Evolutionary conservation across 345 rosid species (phyloP).

Genomic region (Carallia pectinifolia): DNA sequence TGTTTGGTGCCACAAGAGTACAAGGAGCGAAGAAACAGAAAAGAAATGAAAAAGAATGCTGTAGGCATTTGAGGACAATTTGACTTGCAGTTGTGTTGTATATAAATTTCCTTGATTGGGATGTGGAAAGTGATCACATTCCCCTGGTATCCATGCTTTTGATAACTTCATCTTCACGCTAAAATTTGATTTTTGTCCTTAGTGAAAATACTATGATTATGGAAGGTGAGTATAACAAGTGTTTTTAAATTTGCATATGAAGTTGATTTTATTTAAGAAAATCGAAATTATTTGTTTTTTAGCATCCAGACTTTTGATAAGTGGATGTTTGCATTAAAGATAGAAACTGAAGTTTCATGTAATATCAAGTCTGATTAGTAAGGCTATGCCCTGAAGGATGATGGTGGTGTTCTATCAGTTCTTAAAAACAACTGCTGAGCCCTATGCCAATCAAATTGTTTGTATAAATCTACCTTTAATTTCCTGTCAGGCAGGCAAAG

Average conservation of each 20-base stretch:
- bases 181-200: background rate
- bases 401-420: no score
- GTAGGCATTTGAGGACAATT: background rate
- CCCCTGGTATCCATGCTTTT: background rate
- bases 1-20: background rate
- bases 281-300: no score
- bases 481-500: constrained; percentile 32
- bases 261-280: background rate
- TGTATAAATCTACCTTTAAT: background rate
- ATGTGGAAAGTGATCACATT: background rate
- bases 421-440: no score
- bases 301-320: no score
- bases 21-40: background rate
- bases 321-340: no score
- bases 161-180: background rate
- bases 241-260: no score
- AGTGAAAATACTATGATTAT: background rate
- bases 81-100: background rate
- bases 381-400: no score
- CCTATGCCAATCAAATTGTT: no score
- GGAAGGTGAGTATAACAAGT: background rate
- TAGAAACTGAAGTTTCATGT: no score
- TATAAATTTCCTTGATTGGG: background rate
- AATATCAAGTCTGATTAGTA: no score
- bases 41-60: background rate